Percentiles rank a stretch among this genome's conserved stretches.
phyloP scores from a whole-genome alignment of 371 early-diverging fungal species.

The Lichtheimia ramosa region DNA sequence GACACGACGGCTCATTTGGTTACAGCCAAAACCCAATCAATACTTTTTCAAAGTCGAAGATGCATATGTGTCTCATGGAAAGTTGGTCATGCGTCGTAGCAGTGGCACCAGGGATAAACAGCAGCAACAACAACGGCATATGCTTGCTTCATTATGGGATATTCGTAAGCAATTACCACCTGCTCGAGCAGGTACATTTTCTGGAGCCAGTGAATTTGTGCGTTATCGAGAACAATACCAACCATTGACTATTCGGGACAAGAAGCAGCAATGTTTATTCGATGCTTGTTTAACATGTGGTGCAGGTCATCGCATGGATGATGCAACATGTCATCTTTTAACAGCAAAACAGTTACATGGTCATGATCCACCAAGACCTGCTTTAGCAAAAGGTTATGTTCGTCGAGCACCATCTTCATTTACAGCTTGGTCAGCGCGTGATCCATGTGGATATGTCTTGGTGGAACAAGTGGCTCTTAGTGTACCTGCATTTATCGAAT shows the following conservation, averaged over 20 bases:
- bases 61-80: conserved; percentile 51
- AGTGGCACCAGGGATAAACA: background rate
- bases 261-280: conserved; percentile 5
- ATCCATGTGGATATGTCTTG: conserved; percentile 20
- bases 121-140: background rate
- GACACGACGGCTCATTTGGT: conserved; percentile 30
- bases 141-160: conserved; percentile 22
- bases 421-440: background rate
- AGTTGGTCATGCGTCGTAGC: conserved; percentile 27
- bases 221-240: background rate
- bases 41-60: conserved; percentile 46
- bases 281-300: conserved; percentile 16
- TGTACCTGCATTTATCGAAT: conserved; percentile 15
- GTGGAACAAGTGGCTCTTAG: conserved; percentile 18
- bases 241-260: conserved; percentile 11
- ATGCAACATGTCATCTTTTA: too few species aligned
- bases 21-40: conserved; percentile 26
- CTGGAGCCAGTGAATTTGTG: conserved; percentile 24
- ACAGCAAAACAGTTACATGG: background rate
- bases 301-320: too few species aligned
- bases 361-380: conserved; percentile 10
- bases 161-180: conserved; percentile 27
- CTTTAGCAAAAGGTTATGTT: conserved; percentile 9
- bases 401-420: conserved; percentile 9
- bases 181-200: conserved; percentile 22